Evolutionary conservation across 495 filamentous ascomycete genomes (phyloP).

Genomic region (Symbiotaphrina buchneri): DNA sequence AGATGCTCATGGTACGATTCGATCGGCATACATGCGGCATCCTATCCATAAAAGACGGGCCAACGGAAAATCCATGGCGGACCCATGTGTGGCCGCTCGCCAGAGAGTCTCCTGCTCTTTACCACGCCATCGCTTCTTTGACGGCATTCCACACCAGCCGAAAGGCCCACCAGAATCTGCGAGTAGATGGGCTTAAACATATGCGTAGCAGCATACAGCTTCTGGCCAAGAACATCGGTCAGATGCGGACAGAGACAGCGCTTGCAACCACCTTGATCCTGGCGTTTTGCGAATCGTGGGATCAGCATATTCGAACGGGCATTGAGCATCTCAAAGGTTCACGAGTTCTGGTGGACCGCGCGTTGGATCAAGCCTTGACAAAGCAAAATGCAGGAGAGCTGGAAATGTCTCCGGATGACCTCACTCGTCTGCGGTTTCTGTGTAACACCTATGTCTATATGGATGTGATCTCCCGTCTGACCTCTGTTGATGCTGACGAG

Average conservation of each 20-base stretch:
- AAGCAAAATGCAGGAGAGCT: slow-evolving; percentile 14
- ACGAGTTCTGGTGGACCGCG: slow-evolving; percentile 36
- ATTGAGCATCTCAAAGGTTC: slow-evolving; percentile 53
- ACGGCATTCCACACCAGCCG: slow-evolving; percentile 54
- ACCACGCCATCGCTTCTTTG: slow-evolving; percentile 53
- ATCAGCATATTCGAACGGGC: slow-evolving; percentile 51
- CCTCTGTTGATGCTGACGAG: slow-evolving; percentile 37
- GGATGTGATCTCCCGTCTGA: slow-evolving; percentile 60
- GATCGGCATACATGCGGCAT: slow-evolving; percentile 55
- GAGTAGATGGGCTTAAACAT: slow-evolving; percentile 47
- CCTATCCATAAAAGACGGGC: slow-evolving; percentile 51
- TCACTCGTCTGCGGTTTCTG: slow-evolving; percentile 39
- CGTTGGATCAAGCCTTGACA: slow-evolving; percentile 9
- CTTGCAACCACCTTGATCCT: slow-evolving; percentile 53
- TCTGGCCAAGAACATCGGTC: slow-evolving; percentile 31
- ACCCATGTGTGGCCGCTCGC: slow-evolving; percentile 54
- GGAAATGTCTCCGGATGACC: slow-evolving; percentile 16
- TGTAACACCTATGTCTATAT: slow-evolving; percentile 68
- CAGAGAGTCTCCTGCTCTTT: slow-evolving; percentile 40
- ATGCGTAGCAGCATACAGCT: slow-evolving; percentile 41
- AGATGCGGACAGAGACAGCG: slow-evolving; percentile 41
- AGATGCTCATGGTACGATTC: slow-evolving; percentile 45
- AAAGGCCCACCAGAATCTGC: slow-evolving; percentile 23
- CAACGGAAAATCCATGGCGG: slow-evolving; percentile 57
- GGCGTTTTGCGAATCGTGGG: slow-evolving; percentile 62